Percentiles rank a stretch among this genome's conserved stretches.
Evolutionary conservation across 1,284 basidiomycete genomes (phyloP).

Genomic region (Pyrrhoderma noxium): DNA sequence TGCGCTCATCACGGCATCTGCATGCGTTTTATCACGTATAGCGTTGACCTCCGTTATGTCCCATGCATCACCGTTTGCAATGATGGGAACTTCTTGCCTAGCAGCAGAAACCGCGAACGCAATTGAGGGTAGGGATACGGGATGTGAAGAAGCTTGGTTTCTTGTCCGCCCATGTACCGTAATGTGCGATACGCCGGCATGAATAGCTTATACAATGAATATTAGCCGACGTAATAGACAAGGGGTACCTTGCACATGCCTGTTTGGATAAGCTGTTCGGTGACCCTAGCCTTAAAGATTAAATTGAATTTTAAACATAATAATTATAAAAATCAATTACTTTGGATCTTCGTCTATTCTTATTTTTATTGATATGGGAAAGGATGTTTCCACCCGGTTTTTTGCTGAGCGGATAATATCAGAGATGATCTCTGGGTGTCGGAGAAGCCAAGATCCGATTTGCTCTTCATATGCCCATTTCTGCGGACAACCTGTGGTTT

Average conservation of each 20-base stretch:
- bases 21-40: constrained; percentile 38
- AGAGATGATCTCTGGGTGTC: constrained; percentile 46
- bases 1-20: constrained; percentile 50
- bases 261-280: constrained; percentile 40
- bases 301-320: neutral
- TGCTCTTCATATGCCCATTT: constrained; percentile 46
- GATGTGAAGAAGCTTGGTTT: constrained; percentile 42
- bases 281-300: constrained; percentile 28
- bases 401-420: constrained; percentile 48
- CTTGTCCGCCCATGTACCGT: constrained; percentile 51
- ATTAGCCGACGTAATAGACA: neutral
- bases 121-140: constrained; percentile 42
- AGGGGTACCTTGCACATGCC: constrained; percentile 17
- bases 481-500: constrained; percentile 36
- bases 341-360: constrained; percentile 42
- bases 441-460: constrained; percentile 47
- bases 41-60: constrained; percentile 34
- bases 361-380: constrained; percentile 53
- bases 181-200: constrained; percentile 38
- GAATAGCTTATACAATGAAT: constrained; percentile 25
- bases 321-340: constrained; percentile 23
- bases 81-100: constrained; percentile 40
- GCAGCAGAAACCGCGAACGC: constrained; percentile 43
- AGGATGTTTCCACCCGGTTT: constrained; percentile 36
- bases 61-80: constrained; percentile 54